Percentiles rank a stretch among this genome's conserved stretches.
These are phyloP conservation scores for Gossypium schwendimanii DNA, from an alignment of 441 rosid genomes.

Conservation along the genomic window DNA sequence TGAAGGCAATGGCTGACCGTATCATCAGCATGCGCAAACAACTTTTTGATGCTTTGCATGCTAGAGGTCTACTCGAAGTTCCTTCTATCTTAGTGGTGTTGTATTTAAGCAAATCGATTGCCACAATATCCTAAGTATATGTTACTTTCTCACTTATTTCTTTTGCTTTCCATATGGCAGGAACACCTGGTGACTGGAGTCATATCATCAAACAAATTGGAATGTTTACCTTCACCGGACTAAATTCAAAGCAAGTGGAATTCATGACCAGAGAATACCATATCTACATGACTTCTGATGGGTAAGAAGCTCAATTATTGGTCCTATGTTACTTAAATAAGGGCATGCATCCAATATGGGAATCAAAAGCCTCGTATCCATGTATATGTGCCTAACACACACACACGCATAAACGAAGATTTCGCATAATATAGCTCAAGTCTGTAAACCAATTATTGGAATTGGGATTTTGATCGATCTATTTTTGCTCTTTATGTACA, in stretches of 20 bases:
- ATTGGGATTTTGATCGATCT: neutral
- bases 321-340: neutral
- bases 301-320: constrained; percentile 38
- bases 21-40: constrained; percentile 79
- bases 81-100: neutral
- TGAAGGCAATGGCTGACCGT: constrained; percentile 95
- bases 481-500: constrained; percentile 19
- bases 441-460: neutral
- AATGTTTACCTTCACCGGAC: constrained; percentile 94
- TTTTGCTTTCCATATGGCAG: constrained; percentile 24
- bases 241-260: constrained; percentile 69
- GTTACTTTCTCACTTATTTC: neutral
- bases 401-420: neutral
- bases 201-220: constrained; percentile 96
- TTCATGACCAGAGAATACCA: constrained; percentile 87
- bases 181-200: constrained; percentile 96
- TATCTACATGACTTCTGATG: constrained; percentile 96
- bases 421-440: neutral
- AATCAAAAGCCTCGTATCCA: no score
- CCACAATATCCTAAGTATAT: neutral
- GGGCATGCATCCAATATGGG: neutral
- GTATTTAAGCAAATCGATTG: neutral
- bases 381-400: neutral
- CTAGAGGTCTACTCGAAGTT: constrained; percentile 43
- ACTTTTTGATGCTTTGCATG: constrained; percentile 60